These are phyloP conservation scores for Brassica juncea DNA, from an alignment of 345 rosid species.

Conservation along the genomic window DNA sequence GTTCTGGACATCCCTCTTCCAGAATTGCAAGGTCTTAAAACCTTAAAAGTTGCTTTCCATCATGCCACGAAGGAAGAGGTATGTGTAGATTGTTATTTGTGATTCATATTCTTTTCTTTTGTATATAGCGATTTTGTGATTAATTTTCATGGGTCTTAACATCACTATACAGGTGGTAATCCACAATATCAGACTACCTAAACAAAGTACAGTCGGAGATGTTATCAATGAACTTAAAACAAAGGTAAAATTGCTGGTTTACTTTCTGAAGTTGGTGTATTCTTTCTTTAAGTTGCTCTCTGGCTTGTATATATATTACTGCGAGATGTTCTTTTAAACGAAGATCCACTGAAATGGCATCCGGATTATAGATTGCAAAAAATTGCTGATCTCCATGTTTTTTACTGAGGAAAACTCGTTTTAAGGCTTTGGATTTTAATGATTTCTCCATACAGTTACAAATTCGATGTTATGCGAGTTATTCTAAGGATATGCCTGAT, in stretches of 20 bases:
- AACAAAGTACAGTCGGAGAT: constrained; percentile 90
- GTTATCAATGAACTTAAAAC: constrained; percentile 87
- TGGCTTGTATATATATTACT: constrained; percentile 17
- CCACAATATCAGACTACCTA: constrained; percentile 89
- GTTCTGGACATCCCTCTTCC: constrained; percentile 96
- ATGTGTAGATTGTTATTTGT: constrained; percentile 36
- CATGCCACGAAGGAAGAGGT: constrained; percentile 85
- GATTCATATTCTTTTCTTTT: constrained; percentile 8
- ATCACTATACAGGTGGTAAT: constrained; percentile 59
- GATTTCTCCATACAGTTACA: neutral
- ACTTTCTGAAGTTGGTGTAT: constrained; percentile 1
- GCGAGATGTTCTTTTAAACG: neutral
- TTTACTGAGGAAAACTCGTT: neutral
- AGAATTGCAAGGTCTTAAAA: constrained; percentile 85
- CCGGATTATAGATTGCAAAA: constrained; percentile 8
- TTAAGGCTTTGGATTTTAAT: constrained; percentile 4
- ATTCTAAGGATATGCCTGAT: constrained; percentile 26
- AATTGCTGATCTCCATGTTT: constrained; percentile 11
- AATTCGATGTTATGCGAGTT: constrained; percentile 12
- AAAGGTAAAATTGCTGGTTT: constrained; percentile 48
- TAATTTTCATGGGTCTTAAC: constrained; percentile 29
- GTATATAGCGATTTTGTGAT: neutral
- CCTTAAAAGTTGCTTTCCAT: constrained; percentile 83
- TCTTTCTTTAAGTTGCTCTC: constrained; percentile 18
- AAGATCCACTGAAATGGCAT: constrained; percentile 11